A percentile compares a stretch with the other conserved stretches of the same genome.
Conservation (phyloP, 2,329 filamentous ascomycete species). For the Penicillium sp. region DNA sequence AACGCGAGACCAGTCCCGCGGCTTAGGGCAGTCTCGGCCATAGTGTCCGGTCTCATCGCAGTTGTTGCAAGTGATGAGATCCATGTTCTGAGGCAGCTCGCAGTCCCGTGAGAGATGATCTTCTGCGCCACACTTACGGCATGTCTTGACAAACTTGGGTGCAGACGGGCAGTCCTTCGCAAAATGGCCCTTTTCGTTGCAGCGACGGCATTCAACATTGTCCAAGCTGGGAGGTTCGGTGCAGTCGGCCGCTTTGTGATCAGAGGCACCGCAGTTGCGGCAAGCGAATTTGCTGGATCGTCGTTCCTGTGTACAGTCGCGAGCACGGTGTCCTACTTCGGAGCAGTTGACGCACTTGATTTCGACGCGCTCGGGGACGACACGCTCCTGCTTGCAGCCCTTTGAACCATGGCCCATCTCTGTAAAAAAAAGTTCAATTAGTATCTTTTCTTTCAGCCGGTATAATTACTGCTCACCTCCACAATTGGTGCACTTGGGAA, state of each 20-base stretch:
- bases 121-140: constrained; percentile 45
- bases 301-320: constrained; percentile 43
- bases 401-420: constrained; percentile 48
- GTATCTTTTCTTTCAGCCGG: background rate
- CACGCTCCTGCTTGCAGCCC: constrained; percentile 47
- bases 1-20: constrained; percentile 41
- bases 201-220: constrained; percentile 43
- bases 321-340: constrained; percentile 45
- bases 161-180: constrained; percentile 44
- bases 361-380: constrained; percentile 35
- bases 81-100: constrained; percentile 38
- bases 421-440: constrained; percentile 16
- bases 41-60: constrained; percentile 45
- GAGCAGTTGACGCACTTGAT: constrained; percentile 51
- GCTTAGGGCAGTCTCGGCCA: constrained; percentile 41
- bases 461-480: constrained; percentile 31
- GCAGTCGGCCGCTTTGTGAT: constrained; percentile 49
- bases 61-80: constrained; percentile 42
- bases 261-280: constrained; percentile 50
- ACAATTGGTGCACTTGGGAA: constrained; percentile 51
- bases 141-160: constrained; percentile 30
- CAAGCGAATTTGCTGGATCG: constrained; percentile 40
- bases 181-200: constrained; percentile 43
- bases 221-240: constrained; percentile 42
- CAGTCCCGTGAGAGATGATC: constrained; percentile 43